phyloP scores from a whole-genome alignment of 768 basidiomycete species.

The Baorangia bicolor region DNA sequence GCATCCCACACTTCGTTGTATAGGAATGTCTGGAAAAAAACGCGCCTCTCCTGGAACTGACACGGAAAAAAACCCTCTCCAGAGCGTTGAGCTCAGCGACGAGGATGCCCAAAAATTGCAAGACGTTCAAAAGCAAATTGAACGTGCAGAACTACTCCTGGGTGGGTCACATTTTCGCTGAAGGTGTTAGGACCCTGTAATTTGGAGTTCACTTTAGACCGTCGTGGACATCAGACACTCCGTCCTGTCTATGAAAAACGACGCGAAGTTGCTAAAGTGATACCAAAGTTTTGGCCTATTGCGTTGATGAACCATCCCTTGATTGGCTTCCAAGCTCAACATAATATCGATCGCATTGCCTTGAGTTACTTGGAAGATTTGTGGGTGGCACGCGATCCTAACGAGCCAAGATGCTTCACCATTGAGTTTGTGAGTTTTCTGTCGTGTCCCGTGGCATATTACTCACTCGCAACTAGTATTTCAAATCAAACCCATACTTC shows the following conservation, averaged over 20 bases:
- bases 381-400: conserved; percentile 72
- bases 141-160: conserved; percentile 67
- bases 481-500: conserved; percentile 88
- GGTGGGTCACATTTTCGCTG: conserved; percentile 46
- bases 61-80: conserved; percentile 66
- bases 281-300: conserved; percentile 83
- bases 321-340: conserved; percentile 65
- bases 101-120: conserved; percentile 71
- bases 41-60: conserved; percentile 80
- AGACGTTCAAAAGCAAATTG: conserved; percentile 63
- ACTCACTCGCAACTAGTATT: conserved; percentile 49
- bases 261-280: conserved; percentile 60
- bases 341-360: conserved; percentile 76
- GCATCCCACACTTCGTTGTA: conserved; percentile 2
- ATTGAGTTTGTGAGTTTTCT: conserved; percentile 78
- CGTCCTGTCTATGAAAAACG: conserved; percentile 68
- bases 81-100: conserved; percentile 65
- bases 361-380: conserved; percentile 83
- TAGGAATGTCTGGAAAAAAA: conserved; percentile 52
- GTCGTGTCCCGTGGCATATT: not conserved
- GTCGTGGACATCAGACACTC: conserved; percentile 56
- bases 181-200: conserved; percentile 2
- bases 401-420: conserved; percentile 79
- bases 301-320: conserved; percentile 73
- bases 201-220: conserved; percentile 45